phyloP scores from a whole-genome alignment of 495 filamentous ascomycete species.

The Patellaria atrata region DNA sequence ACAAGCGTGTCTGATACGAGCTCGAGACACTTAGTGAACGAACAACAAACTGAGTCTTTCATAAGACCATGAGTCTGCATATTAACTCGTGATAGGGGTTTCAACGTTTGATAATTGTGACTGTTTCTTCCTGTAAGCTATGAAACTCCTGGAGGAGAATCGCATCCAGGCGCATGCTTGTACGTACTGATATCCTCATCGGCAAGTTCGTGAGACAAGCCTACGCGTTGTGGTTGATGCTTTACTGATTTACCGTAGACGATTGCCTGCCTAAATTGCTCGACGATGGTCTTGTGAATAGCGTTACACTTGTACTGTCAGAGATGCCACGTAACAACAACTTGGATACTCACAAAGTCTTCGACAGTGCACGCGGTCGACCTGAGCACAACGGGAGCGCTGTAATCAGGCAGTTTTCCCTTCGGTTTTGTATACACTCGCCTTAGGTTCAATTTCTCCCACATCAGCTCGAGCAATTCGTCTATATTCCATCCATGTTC shows the following conservation, averaged over 20 bases:
- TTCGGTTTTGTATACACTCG: constrained; percentile 98
- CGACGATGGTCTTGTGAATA: constrained; percentile 90
- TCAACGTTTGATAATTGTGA: constrained; percentile 93
- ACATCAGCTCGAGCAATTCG: constrained; percentile 93
- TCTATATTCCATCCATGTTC: constrained; percentile 99
- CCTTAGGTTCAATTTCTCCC: constrained; percentile 84
- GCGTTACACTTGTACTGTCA: constrained; percentile 63
- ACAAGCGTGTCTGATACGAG: constrained; percentile 12
- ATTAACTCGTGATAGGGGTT: constrained; percentile 2
- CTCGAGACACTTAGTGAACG: constrained; percentile 22
- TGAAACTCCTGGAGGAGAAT: neutral
- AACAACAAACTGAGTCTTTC: no score
- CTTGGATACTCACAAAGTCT: constrained; percentile 75
- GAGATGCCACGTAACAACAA: no score
- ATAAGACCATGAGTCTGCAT: no score
- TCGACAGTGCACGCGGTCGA: constrained; percentile 75
- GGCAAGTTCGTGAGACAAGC: constrained; percentile 75
- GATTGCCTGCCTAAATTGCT: constrained; percentile 88
- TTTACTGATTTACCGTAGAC: constrained; percentile 97
- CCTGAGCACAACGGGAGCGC: constrained; percentile 75
- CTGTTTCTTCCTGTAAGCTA: constrained; percentile 38
- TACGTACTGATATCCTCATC: constrained; percentile 94
- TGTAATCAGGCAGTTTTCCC: constrained; percentile 87
- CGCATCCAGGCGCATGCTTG: constrained; percentile 2
- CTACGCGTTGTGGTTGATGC: constrained; percentile 95